A percentile compares a stretch with the other conserved stretches of the same genome.
Conservation (phyloP, 2,329 filamentous ascomycete species). For the Xylaria sp. region DNA sequence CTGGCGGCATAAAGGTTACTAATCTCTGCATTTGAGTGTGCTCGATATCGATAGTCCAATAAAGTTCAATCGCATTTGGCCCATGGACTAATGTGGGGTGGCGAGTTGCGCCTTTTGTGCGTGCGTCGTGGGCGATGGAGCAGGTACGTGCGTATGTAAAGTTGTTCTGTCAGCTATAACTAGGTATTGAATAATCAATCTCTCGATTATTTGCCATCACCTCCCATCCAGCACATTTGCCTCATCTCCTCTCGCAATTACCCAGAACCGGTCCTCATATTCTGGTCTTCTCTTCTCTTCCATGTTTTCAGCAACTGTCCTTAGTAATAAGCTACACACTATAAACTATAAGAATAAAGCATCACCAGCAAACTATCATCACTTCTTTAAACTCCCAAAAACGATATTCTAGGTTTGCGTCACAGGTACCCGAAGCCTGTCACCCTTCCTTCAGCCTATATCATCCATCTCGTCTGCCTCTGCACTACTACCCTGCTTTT, state of each 20-base stretch:
- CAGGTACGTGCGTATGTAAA: not conserved
- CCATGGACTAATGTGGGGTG: conserved; percentile 21
- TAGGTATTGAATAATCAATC: not conserved
- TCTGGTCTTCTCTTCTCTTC: not conserved
- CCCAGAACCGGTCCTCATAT: not conserved
- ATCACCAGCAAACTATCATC: not conserved
- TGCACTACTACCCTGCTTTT: conserved; percentile 28
- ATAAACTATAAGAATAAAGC: conserved; percentile 5
- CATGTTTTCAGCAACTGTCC: not conserved
- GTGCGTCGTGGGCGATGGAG: conserved; percentile 11
- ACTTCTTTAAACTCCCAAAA: not conserved
- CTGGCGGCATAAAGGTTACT: not conserved
- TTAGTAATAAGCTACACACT: not conserved
- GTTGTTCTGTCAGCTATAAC: not conserved
- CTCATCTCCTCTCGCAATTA: not conserved
- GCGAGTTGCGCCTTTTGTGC: conserved; percentile 31
- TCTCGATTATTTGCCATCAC: not conserved
- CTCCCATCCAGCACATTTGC: not conserved
- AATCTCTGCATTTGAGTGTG: conserved; percentile 1
- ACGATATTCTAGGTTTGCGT: conserved; percentile 10
- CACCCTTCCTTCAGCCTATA: conserved; percentile 34
- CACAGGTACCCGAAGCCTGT: conserved; percentile 7
- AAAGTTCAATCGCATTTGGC: not conserved
- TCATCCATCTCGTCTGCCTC: conserved; percentile 16
- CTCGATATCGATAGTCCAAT: not conserved